Base-by-base conservation (phyloP, 1,284 basidiomycete genomes). In the Chalciporus sp. region DNA sequence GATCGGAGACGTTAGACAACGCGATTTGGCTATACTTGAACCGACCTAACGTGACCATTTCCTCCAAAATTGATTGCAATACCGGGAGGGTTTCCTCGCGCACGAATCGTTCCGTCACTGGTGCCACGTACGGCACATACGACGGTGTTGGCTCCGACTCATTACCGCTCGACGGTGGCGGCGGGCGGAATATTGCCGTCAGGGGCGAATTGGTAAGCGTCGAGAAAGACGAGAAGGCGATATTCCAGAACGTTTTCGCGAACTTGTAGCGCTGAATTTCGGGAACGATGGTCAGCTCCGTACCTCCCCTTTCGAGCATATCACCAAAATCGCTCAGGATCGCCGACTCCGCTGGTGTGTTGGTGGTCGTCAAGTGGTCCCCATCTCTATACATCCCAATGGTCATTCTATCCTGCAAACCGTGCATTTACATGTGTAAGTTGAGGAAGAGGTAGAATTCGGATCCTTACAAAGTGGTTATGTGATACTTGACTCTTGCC, bases 211-310 rank as follows among this genome's bases (percentile, higher is more conserved):
- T 70, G 0, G 80, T 76, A 42, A 87, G 73, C 0, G 83, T 81
- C 2, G 81, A 66, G 51, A 79, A 72, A 2, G 80, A 77, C 4
- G 82, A 78, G 61, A 86, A 80, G 0, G 74, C 74, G 42, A 83
- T 72, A 60, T 86, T 87, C 83, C 82, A 85, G 47, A 86, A 76
- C 62, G 86, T 87, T 71, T 87, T 88, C 2, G 69, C 60, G 60
- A 81, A 87, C 65, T 86, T 86, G 60, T 75, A 64, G 14, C 83
- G 74, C 59, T 85, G 84, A 16, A 88, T 82, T 58, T 87, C 81
- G 7, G 82, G 74, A 3, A 80, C 78, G 48, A 85, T 70, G 0
- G 62, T 74, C 10, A 80, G 67, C 0, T 76, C 72, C 33, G 72
- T 79, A 6, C 83, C 84, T 20, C 84, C 82, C 7, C 64, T 62